Evolutionary conservation across 2,329 filamentous ascomycete genomes (phyloP).

Genomic region (Aspergillus ochraceoroseus): DNA sequence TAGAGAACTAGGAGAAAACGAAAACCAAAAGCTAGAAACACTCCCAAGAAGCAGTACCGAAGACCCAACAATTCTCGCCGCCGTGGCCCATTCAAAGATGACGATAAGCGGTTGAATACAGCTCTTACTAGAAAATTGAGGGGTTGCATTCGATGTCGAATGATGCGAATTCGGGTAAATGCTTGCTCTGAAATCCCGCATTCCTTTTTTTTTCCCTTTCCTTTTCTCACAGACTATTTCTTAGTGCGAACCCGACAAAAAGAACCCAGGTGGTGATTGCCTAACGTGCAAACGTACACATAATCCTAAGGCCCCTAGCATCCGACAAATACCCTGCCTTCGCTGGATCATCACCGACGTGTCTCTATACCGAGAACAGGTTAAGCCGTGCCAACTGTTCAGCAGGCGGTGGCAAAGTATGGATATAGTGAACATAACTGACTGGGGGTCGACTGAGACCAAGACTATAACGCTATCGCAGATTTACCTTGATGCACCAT

Average conservation of each 20-base stretch:
- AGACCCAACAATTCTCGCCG: slow-evolving; percentile 7
- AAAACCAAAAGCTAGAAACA: slow-evolving; percentile 2
- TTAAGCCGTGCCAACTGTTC: slow-evolving; percentile 13
- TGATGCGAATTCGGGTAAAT: slow-evolving; percentile 13
- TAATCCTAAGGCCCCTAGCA: slow-evolving; percentile 7
- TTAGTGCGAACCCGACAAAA: slow-evolving; percentile 11
- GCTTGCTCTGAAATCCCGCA: background rate
- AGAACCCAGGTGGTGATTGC: slow-evolving; percentile 9
- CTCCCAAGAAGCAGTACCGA: slow-evolving; percentile 7
- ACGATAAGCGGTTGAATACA: slow-evolving; percentile 12
- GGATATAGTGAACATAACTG: slow-evolving; percentile 13
- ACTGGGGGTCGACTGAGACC: slow-evolving; percentile 12
- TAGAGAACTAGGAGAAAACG: slow-evolving; percentile 13
- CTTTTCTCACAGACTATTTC: slow-evolving; percentile 1
- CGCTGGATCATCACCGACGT: slow-evolving; percentile 14
- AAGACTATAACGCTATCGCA: slow-evolving; percentile 12
- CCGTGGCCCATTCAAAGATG: slow-evolving; percentile 15
- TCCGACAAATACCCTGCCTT: slow-evolving; percentile 9
- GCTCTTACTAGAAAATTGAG: slow-evolving; percentile 12
- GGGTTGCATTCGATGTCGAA: slow-evolving; percentile 14
- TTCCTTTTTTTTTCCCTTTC: background rate
- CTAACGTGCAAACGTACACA: slow-evolving; percentile 13
- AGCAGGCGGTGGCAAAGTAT: slow-evolving; percentile 14
- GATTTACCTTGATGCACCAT: slow-evolving; percentile 10
- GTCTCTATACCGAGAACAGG: slow-evolving; percentile 13